Evolutionary conservation across 371 early-diverging fungal species (phyloP), one percentile per base, ranked within the genome.

Genomic region (Mucor circinelloides): DNA sequence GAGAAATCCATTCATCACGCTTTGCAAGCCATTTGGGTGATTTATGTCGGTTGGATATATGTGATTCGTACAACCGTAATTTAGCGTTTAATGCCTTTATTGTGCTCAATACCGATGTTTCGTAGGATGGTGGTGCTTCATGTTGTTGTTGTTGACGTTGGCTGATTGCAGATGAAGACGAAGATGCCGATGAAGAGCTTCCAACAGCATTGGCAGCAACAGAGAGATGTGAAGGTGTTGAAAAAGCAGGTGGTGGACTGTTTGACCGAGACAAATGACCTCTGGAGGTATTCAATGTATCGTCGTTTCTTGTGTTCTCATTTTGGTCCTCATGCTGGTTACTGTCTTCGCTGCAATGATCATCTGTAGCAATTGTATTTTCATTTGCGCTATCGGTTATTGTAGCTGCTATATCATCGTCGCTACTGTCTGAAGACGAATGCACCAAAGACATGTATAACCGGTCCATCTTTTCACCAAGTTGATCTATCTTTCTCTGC

Each of bases 71-170:
- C 13, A 69, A 19, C 13, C 73, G 64, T 17, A 83, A 31, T 10
- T 78, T 73, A 28, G 66, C 60, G 19, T 76, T 81, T 32, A 83
- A 46, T 2, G 73, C 48, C 44, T 74, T 70, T 21, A 83, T 81
- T 23, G 71, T 83, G n/a, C 81, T 74, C 7, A 75, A 32, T 0
- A 83, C 72, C 0, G 84, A 83, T 13, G 79, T 81, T 55, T 83
- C 84, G 54, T 83, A 83, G 17, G 81, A 81, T 0, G 84, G 84
- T 4, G 84, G 84, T 27, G 76, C 74, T 57, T 73, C 74, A 25
- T 64, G 48, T 23, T 44, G 44, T 44, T 58, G 58, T 8, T 58
- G 34, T 9, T 36, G 31, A 12, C 6, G n/a, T 25, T 25, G 31
- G 13, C 25, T 25, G 25, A 50, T 25, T 23, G 50, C 25, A 50